phyloP scores from a whole-genome alignment of 2,329 filamentous ascomycete genomes.

The Rugonectria rugulosa region DNA sequence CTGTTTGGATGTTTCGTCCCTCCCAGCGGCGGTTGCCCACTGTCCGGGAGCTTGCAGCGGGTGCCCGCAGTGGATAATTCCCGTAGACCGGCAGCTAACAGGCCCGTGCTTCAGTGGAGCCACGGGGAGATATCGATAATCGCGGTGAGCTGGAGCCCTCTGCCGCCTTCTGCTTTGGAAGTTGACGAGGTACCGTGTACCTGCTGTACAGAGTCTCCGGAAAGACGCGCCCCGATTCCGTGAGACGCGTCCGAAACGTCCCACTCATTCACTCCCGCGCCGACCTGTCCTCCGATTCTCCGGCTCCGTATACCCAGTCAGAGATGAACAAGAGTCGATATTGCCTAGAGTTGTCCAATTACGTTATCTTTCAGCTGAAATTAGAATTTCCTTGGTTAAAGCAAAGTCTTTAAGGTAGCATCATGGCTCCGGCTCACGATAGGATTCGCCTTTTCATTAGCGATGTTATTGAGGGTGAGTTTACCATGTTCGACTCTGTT shows the following conservation, averaged over 20 bases:
- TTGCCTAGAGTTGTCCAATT: too few relatives aligned
- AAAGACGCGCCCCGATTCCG: slow-evolving; percentile 14
- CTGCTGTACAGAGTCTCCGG: too few relatives aligned
- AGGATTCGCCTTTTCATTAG: slow-evolving; percentile 47
- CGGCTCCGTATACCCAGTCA: slow-evolving; percentile 17
- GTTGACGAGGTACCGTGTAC: too few relatives aligned
- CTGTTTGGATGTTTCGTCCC: too few relatives aligned
- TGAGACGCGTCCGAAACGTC: slow-evolving; percentile 17
- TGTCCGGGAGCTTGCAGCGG: slow-evolving; percentile 16
- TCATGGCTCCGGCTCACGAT: slow-evolving; percentile 41
- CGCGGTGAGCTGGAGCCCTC: background rate
- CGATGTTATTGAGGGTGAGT: slow-evolving; percentile 46
- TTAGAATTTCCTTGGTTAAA: too few relatives aligned
- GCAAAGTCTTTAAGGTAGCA: slow-evolving; percentile 7
- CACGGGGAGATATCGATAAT: background rate
- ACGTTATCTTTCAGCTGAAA: too few relatives aligned
- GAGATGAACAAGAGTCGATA: too few relatives aligned
- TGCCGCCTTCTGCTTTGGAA: too few relatives aligned
- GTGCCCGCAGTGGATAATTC: slow-evolving; percentile 12
- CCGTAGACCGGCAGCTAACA: background rate
- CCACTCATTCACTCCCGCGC: slow-evolving; percentile 13
- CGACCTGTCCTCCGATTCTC: slow-evolving; percentile 15
- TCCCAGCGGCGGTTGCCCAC: too few relatives aligned
- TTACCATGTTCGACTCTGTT: background rate
- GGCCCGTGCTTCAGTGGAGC: slow-evolving; percentile 2